Evolutionary conservation across 768 basidiomycete genomes (phyloP).

Genomic region (Boletus pseudopeckii): DNA sequence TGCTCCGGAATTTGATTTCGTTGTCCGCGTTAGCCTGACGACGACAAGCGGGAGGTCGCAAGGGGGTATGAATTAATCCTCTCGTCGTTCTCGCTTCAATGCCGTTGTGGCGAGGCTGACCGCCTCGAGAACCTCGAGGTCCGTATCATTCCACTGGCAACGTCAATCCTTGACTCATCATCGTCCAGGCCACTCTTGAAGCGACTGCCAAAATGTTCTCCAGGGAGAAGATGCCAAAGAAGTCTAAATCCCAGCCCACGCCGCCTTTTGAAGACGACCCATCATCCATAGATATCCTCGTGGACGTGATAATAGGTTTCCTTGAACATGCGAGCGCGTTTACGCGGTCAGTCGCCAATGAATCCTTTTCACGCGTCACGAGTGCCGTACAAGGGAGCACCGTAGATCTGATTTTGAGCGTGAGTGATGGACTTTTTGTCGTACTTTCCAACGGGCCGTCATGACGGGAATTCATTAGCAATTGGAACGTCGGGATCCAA

Average conservation of each 20-base stretch:
- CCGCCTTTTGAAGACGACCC: conserved; percentile 30
- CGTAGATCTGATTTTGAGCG: conserved; percentile 76
- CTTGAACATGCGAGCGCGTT: conserved; percentile 81
- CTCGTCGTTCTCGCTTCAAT: conserved; percentile 64
- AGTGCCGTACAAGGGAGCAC: conserved; percentile 64
- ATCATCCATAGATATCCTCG: conserved; percentile 76
- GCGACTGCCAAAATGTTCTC: conserved; percentile 55
- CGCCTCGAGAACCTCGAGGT: conserved; percentile 65
- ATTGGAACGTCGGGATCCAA: conserved; percentile 70
- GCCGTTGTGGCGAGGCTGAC: conserved; percentile 64
- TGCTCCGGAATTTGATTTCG: neutral
- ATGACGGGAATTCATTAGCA: conserved; percentile 51
- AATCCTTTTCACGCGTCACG: conserved; percentile 74
- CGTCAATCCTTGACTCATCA: neutral
- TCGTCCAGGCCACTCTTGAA: conserved; percentile 54
- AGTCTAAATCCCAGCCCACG: conserved; percentile 23
- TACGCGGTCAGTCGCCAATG: conserved; percentile 74
- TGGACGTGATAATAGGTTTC: conserved; percentile 88
- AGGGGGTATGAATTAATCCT: conserved; percentile 72
- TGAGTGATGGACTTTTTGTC: conserved; percentile 39
- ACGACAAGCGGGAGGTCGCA: conserved; percentile 31
- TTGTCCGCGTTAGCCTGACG: conserved; percentile 8
- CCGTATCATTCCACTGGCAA: conserved; percentile 3
- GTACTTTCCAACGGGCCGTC: neutral
- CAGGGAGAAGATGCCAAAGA: conserved; percentile 37